Evolutionary conservation across 2,329 filamentous ascomycete genomes (phyloP).

Genomic region (Cladosporium phlei): DNA sequence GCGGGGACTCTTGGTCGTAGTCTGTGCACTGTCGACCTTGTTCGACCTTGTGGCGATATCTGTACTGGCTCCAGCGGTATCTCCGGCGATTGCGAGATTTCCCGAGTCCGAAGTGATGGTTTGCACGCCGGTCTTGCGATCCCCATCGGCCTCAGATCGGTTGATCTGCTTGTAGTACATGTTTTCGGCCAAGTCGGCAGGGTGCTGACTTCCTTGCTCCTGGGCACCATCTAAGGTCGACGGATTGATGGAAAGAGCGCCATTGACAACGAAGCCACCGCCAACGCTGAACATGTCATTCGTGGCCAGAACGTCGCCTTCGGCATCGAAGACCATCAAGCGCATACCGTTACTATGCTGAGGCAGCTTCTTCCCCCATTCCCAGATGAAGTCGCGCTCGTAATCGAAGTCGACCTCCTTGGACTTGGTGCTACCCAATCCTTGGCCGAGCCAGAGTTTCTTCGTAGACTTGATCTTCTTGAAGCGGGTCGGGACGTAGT

Average conservation of each 20-base stretch:
- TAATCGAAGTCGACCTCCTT: conserved; percentile 49
- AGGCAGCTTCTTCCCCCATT: conserved; percentile 50
- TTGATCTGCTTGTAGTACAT: conserved; percentile 51
- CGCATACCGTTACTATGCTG: conserved; percentile 52
- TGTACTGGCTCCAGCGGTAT: not conserved
- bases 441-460: conserved; percentile 43
- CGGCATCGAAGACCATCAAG: conserved; percentile 46
- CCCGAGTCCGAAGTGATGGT: conserved; percentile 33
- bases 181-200: conserved; percentile 49
- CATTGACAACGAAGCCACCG: conserved; percentile 51
- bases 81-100: not conserved
- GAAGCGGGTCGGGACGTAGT: conserved; percentile 46
- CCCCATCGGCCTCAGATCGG: conserved; percentile 44
- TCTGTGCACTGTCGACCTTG: conserved; percentile 10
- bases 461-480: conserved; percentile 44
- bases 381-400: conserved; percentile 47
- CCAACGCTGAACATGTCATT: conserved; percentile 52
- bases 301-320: conserved; percentile 45
- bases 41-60: not conserved
- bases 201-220: conserved; percentile 32
- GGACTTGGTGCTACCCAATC: conserved; percentile 37
- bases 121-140: conserved; percentile 43
- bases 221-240: conserved; percentile 20
- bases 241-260: conserved; percentile 42
- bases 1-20: conserved; percentile 10